A percentile compares a stretch with the other conserved stretches of the same genome.
Evolutionary conservation across 306 rosid species (phyloP).

Genomic region (Cicer cuneatum): DNA sequence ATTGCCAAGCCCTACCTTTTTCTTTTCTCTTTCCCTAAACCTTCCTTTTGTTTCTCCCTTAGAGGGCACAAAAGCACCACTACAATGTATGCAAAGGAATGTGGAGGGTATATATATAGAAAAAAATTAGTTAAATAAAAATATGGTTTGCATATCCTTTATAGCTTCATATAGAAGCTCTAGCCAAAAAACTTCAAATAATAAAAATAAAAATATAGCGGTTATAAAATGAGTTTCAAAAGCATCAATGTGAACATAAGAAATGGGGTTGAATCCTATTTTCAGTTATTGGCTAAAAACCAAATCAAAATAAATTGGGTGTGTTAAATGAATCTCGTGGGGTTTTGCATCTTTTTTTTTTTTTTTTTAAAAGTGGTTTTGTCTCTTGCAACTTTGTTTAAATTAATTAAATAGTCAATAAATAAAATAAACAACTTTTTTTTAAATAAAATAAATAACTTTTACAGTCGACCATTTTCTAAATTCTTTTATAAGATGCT

Average conservation of each 20-base stretch:
- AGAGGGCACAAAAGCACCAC: constrained; percentile 19
- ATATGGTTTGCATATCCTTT: neutral
- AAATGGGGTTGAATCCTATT: neutral
- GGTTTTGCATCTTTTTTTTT: neutral
- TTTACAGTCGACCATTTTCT: neutral
- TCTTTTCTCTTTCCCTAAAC: constrained; percentile 44
- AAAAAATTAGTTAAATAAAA: neutral
- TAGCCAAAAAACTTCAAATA: too few relatives aligned
- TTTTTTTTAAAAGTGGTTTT: neutral
- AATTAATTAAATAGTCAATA: neutral
- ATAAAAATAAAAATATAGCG: neutral
- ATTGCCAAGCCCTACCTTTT: constrained; percentile 16
- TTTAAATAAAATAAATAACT: neutral
- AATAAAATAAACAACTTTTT: neutral
- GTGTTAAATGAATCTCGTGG: neutral
- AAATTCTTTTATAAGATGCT: constrained; percentile 14
- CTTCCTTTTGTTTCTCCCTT: constrained; percentile 22
- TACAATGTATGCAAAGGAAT: constrained; percentile 18
- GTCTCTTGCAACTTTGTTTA: constrained; percentile 11
- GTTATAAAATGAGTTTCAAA: constrained; percentile 23
- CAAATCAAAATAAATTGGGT: constrained; percentile 19
- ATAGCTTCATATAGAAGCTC: too few relatives aligned
- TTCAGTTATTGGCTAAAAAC: constrained; percentile 38
- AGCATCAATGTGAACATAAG: constrained; percentile 35
- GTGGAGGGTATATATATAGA: neutral